Conservation (phyloP, 345 rosid species). For the Anastatica hierochuntica region DNA sequence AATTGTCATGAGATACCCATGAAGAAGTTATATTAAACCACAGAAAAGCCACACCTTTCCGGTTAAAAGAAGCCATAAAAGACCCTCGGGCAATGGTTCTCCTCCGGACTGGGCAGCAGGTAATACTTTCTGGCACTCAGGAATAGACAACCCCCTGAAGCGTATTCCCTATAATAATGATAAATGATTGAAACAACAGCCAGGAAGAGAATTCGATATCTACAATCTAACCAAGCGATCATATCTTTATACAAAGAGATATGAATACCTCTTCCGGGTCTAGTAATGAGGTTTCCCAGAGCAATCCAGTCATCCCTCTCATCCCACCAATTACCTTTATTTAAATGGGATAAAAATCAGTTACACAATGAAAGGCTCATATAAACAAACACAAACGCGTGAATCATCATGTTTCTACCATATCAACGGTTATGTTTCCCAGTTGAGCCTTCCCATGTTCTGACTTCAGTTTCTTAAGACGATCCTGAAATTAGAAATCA, state of each 20-base stretch:
- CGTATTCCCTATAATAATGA: constrained; percentile 72
- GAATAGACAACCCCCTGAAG: constrained; percentile 86
- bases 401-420: constrained; percentile 33
- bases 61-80: constrained; percentile 95
- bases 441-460: constrained; percentile 85
- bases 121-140: constrained; percentile 88
- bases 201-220: background rate
- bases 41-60: constrained; percentile 60
- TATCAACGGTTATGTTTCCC: constrained; percentile 86
- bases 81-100: constrained; percentile 97
- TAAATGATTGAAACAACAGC: constrained; percentile 2
- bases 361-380: background rate
- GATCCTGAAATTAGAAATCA: constrained; percentile 45
- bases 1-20: background rate
- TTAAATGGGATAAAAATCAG: background rate
- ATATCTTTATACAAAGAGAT: background rate
- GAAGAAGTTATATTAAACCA: background rate
- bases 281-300: constrained; percentile 97
- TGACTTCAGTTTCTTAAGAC: constrained; percentile 72
- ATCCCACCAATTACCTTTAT: constrained; percentile 89
- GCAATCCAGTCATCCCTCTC: constrained; percentile 98
- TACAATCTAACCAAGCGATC: constrained; percentile 1
- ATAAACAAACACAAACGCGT: background rate
- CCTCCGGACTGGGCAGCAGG: constrained; percentile 85
- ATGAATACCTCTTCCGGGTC: constrained; percentile 82